phyloP scores from a whole-genome alignment of 2,329 filamentous ascomycete species.

The Penicillium sclerotiorum region DNA sequence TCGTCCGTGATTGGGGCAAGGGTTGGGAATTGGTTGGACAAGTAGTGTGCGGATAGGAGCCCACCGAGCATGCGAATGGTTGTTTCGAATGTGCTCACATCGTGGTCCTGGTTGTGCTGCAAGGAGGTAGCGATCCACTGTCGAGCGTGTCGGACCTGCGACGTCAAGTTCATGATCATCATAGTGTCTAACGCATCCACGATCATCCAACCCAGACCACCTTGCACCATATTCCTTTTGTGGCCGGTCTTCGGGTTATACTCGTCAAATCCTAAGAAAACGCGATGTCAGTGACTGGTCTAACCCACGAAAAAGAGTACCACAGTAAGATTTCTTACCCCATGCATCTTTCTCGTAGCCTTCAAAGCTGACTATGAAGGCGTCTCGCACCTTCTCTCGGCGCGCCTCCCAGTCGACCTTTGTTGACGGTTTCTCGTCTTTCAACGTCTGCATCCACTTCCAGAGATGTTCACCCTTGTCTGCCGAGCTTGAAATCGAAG shows the following conservation, averaged over 20 bases:
- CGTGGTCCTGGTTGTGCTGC: slow-evolving; percentile 87
- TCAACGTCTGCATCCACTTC: slow-evolving; percentile 60
- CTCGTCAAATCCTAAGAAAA: slow-evolving; percentile 63
- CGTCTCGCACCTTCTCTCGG: slow-evolving; percentile 80
- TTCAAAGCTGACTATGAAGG: slow-evolving; percentile 89
- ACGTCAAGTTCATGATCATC: slow-evolving; percentile 97
- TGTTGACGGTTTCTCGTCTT: slow-evolving; percentile 41
- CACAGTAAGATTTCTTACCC: slow-evolving; percentile 64
- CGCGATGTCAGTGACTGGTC: too few species aligned
- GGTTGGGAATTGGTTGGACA: slow-evolving; percentile 81
- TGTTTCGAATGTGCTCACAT: slow-evolving; percentile 97
- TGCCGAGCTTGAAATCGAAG: slow-evolving; percentile 24
- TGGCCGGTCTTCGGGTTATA: slow-evolving; percentile 81
- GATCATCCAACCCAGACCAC: slow-evolving; percentile 96
- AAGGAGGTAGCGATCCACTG: slow-evolving; percentile 84
- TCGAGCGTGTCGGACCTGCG: slow-evolving; percentile 77
- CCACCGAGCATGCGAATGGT: slow-evolving; percentile 97
- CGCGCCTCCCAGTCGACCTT: slow-evolving; percentile 71
- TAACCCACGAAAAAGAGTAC: too few species aligned
- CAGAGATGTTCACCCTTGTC: slow-evolving; percentile 50
- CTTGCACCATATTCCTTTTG: slow-evolving; percentile 79
- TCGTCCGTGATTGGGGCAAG: slow-evolving; percentile 74
- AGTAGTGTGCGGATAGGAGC: slow-evolving; percentile 87
- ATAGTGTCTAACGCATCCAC: slow-evolving; percentile 93
- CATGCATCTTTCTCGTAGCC: slow-evolving; percentile 91